These are phyloP conservation scores for Rhizopogon vulgaris DNA, from an alignment of 768 basidiomycete species.

Conservation along the genomic window DNA sequence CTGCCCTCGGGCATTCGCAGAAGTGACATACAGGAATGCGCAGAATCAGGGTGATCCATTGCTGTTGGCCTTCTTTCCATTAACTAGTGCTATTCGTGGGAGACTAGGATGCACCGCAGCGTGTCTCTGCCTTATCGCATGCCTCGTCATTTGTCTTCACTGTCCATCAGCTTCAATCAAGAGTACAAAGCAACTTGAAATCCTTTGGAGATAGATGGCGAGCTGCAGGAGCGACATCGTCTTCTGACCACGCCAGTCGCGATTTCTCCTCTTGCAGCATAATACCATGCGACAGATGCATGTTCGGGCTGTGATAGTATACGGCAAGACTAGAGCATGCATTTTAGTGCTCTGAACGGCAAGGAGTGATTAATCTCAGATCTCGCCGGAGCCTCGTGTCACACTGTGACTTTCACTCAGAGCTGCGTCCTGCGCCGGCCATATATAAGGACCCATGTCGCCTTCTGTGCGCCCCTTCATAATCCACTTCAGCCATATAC, in stretches of 20 bases:
- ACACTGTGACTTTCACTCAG: constrained; percentile 10
- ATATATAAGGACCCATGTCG: background rate
- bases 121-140: background rate
- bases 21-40: background rate
- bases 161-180: background rate
- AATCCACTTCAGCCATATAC: constrained; percentile 3
- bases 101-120: background rate
- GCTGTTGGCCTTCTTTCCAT: background rate
- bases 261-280: background rate
- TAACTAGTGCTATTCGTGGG: background rate
- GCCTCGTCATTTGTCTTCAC: background rate
- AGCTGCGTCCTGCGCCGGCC: constrained; percentile 8
- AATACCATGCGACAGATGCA: background rate
- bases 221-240: background rate
- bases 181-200: background rate
- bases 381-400: constrained; percentile 27
- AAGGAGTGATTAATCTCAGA: constrained; percentile 11
- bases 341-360: background rate
- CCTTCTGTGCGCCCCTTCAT: background rate
- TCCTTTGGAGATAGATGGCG: too few relatives aligned
- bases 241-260: background rate
- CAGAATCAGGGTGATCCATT: background rate
- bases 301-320: background rate
- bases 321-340: background rate
- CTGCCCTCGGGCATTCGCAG: too few relatives aligned